Conservation (phyloP, 352 stramenopile species). For the Phytophthora pluvialis region DNA sequence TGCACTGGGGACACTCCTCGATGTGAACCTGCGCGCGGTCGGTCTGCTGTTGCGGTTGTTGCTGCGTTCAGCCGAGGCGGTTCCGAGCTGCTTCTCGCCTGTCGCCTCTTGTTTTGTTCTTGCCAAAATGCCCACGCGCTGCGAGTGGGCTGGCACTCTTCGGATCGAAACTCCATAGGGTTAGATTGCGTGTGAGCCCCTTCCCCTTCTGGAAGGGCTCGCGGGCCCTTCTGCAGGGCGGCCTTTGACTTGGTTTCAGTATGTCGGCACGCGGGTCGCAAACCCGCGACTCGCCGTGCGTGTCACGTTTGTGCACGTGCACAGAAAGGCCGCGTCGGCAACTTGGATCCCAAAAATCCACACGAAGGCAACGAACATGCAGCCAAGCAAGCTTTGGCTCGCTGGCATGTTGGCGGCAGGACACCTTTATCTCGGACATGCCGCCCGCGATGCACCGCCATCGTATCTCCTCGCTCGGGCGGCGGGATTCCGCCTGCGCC, state of each 20-base stretch:
- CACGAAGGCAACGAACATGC: not conserved
- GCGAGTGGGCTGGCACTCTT: conserved; percentile 14
- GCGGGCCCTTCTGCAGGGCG: not conserved
- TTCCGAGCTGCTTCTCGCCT: conserved; percentile 33
- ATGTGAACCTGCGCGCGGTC: conserved; percentile 16
- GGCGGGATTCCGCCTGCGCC: not conserved
- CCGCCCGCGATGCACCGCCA: not conserved
- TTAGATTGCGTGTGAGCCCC: conserved; percentile 16
- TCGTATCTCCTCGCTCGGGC: not conserved
- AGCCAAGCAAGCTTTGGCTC: too few species aligned
- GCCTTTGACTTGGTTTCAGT: conserved; percentile 15
- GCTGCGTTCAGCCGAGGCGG: conserved; percentile 30
- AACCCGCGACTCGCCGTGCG: conserved; percentile 7
- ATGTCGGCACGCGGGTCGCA: conserved; percentile 7
- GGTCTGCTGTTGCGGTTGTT: conserved; percentile 11
- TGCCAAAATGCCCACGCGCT: conserved; percentile 23
- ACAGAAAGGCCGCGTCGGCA: not conserved
- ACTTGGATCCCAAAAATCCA: conserved; percentile 10
- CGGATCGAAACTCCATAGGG: conserved; percentile 24
- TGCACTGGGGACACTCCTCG: conserved; percentile 22
- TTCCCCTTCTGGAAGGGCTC: conserved; percentile 7
- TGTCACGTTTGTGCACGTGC: not conserved
- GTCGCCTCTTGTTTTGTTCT: conserved; percentile 29
- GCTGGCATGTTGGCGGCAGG: not conserved
- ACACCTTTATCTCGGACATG: conserved; percentile 6